Conservation (phyloP, 257 asterid genomes). For the Plectranthus barbatus region DNA sequence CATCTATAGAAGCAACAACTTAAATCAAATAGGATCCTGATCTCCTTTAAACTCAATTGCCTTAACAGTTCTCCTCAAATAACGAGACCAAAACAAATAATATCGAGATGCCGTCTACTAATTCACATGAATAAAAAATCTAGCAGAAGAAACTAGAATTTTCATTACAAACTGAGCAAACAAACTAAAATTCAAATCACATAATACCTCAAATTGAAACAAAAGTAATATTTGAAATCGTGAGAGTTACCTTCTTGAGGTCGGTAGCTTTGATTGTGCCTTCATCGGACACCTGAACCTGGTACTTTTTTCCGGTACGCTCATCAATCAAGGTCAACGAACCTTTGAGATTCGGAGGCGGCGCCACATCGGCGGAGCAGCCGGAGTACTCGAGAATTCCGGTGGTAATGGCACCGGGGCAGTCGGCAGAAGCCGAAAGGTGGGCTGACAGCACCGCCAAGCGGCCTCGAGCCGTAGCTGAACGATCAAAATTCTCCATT, state of each 20-base stretch:
- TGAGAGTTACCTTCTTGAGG: slow-evolving; percentile 57
- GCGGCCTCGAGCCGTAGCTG: slow-evolving; percentile 71
- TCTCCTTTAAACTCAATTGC: background rate
- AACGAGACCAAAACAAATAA: background rate
- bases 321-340: slow-evolving; percentile 61
- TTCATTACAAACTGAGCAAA: background rate
- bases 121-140: background rate
- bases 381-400: slow-evolving; percentile 33
- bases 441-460: slow-evolving; percentile 88
- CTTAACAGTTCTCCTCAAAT: background rate
- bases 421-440: slow-evolving; percentile 40
- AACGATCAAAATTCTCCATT: slow-evolving; percentile 45
- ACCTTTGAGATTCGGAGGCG: slow-evolving; percentile 64
- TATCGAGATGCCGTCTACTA: background rate
- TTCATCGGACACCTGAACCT: slow-evolving; percentile 75
- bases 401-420: slow-evolving; percentile 15
- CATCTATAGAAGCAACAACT: background rate
- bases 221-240: background rate
- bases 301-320: slow-evolving; percentile 69
- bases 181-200: background rate
- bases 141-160: background rate
- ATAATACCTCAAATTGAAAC: background rate
- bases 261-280: slow-evolving; percentile 90
- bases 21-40: background rate
- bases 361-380: slow-evolving; percentile 50